Conservation (phyloP, 2,329 filamentous ascomycete species). For the Ceratocystiopsis sp. region DNA sequence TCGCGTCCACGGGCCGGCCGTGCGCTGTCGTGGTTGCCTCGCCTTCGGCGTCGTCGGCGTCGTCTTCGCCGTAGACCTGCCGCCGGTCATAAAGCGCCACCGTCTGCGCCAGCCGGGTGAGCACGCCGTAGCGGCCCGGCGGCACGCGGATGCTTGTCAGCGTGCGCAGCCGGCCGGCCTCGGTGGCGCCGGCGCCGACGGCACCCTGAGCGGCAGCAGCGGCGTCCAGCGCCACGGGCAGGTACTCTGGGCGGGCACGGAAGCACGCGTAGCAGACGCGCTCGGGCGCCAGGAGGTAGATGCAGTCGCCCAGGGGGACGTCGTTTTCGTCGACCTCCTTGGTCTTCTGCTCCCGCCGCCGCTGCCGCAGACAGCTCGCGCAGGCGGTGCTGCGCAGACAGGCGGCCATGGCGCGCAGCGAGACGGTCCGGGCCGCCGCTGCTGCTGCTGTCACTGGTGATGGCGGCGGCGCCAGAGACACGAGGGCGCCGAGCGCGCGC, state of each 20-base stretch:
- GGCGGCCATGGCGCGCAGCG: constrained; percentile 4
- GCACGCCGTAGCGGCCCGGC: constrained; percentile 7
- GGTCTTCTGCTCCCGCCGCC: background rate
- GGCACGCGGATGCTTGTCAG: constrained; percentile 4
- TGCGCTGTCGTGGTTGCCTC: background rate
- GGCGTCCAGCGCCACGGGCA: constrained; percentile 5
- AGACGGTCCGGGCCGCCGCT: background rate
- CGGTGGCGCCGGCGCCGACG: background rate
- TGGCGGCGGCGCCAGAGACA: constrained; percentile 1
- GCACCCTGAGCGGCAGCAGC: background rate
- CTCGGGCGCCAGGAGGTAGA: constrained; percentile 8
- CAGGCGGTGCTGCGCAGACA: constrained; percentile 6
- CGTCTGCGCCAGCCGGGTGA: constrained; percentile 4
- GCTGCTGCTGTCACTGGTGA: background rate
- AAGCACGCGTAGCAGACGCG: constrained; percentile 10
- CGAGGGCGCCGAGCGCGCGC: constrained; percentile 7
- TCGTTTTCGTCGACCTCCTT: background rate
- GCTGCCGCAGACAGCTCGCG: constrained; percentile 5
- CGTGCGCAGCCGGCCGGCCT: background rate
- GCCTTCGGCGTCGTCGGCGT: background rate
- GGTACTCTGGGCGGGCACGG: constrained; percentile 8
- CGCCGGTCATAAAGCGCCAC: constrained; percentile 7
- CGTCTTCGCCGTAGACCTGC: background rate
- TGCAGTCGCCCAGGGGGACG: constrained; percentile 7
- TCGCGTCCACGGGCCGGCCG: background rate